Evolutionary conservation across 352 stramenopile genomes (phyloP).

Genomic region (Phytophthora idaei): DNA sequence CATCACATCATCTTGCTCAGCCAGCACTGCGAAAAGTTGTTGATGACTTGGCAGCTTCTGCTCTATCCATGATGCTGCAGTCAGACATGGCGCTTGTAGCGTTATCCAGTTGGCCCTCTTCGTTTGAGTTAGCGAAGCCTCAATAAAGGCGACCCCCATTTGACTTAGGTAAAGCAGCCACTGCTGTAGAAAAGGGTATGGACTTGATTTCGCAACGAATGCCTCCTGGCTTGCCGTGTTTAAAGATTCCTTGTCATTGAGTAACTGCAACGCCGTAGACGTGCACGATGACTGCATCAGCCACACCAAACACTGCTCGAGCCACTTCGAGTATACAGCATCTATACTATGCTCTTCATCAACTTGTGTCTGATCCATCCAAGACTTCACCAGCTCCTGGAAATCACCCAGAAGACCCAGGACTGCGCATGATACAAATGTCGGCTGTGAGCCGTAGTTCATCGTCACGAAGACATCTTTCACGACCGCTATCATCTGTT

Average conservation of each 20-base stretch:
- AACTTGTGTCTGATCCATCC: constrained; percentile 6
- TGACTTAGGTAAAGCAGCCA: constrained; percentile 51
- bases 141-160: constrained; percentile 29
- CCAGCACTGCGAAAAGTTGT: constrained; percentile 55
- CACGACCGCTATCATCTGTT: constrained; percentile 29
- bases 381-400: constrained; percentile 23
- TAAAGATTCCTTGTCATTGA: constrained; percentile 22
- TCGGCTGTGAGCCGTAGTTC: constrained; percentile 35
- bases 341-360: neutral
- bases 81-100: neutral
- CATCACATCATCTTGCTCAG: constrained; percentile 76
- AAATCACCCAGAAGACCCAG: constrained; percentile 43
- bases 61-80: neutral
- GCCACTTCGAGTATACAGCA: constrained; percentile 29
- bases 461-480: constrained; percentile 18
- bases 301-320: constrained; percentile 28
- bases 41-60: constrained; percentile 34
- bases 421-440: constrained; percentile 53
- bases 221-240: constrained; percentile 29
- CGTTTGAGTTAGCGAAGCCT: neutral
- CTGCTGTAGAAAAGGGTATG: constrained; percentile 65
- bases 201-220: constrained; percentile 44
- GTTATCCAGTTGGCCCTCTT: neutral
- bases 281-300: constrained; percentile 35
- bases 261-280: constrained; percentile 29